Evolutionary conservation across 805 yeast genomes (phyloP).

Genomic region (Tanozyma kutaoensis): DNA sequence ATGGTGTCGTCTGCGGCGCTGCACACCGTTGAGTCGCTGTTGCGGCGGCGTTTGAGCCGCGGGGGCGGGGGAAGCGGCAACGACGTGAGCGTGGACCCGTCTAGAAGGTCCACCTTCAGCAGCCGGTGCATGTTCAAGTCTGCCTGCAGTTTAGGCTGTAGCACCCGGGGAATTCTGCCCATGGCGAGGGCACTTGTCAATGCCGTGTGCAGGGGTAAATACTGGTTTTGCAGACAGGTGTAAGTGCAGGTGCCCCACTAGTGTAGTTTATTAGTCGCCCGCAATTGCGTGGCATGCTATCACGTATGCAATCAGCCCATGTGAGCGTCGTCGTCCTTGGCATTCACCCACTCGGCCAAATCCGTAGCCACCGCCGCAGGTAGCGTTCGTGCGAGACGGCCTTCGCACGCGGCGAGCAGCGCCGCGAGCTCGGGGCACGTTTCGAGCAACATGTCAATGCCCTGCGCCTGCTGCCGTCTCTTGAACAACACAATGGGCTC

Average conservation of each 20-base stretch:
- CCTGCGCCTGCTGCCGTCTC: conserved; percentile 30
- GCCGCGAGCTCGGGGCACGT: conserved; percentile 60
- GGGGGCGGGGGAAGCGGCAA: conserved; percentile 41
- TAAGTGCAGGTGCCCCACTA: no score
- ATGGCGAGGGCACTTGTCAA: no score
- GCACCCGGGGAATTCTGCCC: no score
- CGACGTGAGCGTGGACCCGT: conserved; percentile 34
- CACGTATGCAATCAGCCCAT: not conserved
- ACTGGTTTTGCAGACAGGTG: no score
- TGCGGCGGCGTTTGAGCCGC: conserved; percentile 1
- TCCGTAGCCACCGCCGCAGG: conserved; percentile 50
- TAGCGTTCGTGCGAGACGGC: conserved; percentile 39
- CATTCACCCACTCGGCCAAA: conserved; percentile 50
- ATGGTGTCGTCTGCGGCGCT: conserved; percentile 3
- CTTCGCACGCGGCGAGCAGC: conserved; percentile 48
- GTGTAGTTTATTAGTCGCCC: no score
- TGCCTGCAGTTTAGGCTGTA: no score
- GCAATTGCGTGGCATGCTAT: no score
- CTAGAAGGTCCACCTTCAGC: conserved; percentile 34
- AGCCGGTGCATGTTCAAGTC: conserved; percentile 18
- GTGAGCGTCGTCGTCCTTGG: conserved; percentile 25
- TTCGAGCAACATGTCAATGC: conserved; percentile 51
- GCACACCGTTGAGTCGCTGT: not conserved
- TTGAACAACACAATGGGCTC: conserved; percentile 59
- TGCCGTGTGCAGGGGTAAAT: no score